phyloP scores from a whole-genome alignment of 257 asterid genomes.

The Ligustrum vulgare region DNA sequence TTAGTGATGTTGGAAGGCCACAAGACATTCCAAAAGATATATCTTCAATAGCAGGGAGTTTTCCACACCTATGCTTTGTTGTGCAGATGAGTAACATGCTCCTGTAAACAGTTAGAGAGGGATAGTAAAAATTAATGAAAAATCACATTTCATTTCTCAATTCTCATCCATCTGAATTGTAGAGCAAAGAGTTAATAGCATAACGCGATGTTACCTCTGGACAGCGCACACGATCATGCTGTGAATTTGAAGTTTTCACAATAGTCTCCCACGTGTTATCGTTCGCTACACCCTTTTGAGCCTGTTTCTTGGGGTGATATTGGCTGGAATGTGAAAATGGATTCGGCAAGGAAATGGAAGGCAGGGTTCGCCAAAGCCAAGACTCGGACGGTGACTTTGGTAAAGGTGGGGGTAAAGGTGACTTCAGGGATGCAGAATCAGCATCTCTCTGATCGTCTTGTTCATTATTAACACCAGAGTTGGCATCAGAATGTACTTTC shows the following conservation, averaged over 20 bases:
- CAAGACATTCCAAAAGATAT: conserved; percentile 21
- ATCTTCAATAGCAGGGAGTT: conserved; percentile 5
- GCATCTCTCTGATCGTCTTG: conserved; percentile 23
- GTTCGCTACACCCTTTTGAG: conserved; percentile 36
- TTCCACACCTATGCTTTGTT: conserved; percentile 36
- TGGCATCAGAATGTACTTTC: conserved; percentile 23
- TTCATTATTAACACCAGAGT: conserved; percentile 20
- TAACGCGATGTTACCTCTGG: conserved; percentile 53
- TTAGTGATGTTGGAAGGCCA: conserved; percentile 29
- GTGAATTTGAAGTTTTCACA: conserved; percentile 61
- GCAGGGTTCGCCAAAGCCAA: conserved; percentile 87
- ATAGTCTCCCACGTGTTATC: conserved; percentile 81
- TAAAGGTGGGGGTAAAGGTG: conserved; percentile 80
- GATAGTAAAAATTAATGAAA: not conserved
- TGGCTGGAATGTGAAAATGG: conserved; percentile 59
- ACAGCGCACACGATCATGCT: conserved; percentile 52
- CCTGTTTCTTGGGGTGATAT: conserved; percentile 44
- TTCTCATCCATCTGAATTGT: not conserved
- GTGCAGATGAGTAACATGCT: conserved; percentile 48
- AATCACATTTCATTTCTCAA: not conserved
- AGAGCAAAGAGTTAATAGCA: not conserved
- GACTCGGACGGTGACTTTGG: conserved; percentile 98
- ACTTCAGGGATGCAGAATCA: conserved; percentile 32
- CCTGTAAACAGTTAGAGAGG: conserved; percentile 39
- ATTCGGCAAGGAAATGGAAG: conserved; percentile 58